These are phyloP conservation scores for Wickerhamomyces subpelliculosus DNA, from an alignment of 805 yeast species.

Conservation along the genomic window DNA sequence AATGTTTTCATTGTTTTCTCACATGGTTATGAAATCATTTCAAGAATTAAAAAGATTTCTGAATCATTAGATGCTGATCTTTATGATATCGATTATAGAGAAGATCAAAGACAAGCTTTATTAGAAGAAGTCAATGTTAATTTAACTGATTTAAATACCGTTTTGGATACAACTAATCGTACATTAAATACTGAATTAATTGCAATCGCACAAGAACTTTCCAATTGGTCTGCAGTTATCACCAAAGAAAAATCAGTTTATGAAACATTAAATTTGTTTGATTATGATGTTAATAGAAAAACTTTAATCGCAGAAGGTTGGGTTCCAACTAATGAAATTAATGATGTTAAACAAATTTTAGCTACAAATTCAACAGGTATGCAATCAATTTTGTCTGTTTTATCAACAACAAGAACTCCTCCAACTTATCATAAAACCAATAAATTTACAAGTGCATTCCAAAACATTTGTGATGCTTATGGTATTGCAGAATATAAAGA, in stretches of 20 bases:
- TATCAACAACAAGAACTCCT: slow-evolving; percentile 69
- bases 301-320: slow-evolving; percentile 92
- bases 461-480: slow-evolving; percentile 89
- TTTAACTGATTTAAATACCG: slow-evolving; percentile 54
- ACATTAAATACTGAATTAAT: slow-evolving; percentile 74
- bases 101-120: slow-evolving; percentile 62
- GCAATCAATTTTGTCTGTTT: slow-evolving; percentile 47
- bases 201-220: slow-evolving; percentile 67
- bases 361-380: slow-evolving; percentile 70
- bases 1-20: slow-evolving; percentile 85
- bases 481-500: slow-evolving; percentile 92
- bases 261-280: slow-evolving; percentile 72
- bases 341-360: slow-evolving; percentile 51
- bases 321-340: slow-evolving; percentile 79
- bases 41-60: slow-evolving; percentile 74
- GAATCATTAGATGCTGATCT: slow-evolving; percentile 88
- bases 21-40: slow-evolving; percentile 73
- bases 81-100: slow-evolving; percentile 43
- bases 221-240: slow-evolving; percentile 61
- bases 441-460: slow-evolving; percentile 91
- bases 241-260: slow-evolving; percentile 83
- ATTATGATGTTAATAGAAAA: slow-evolving; percentile 71
- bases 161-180: slow-evolving; percentile 54
- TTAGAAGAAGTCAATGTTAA: slow-evolving; percentile 51
- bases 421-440: slow-evolving; percentile 93